These are phyloP conservation scores for Pulveroboletus sp. DNA, from an alignment of 768 basidiomycete genomes.

Conservation along the genomic window DNA sequence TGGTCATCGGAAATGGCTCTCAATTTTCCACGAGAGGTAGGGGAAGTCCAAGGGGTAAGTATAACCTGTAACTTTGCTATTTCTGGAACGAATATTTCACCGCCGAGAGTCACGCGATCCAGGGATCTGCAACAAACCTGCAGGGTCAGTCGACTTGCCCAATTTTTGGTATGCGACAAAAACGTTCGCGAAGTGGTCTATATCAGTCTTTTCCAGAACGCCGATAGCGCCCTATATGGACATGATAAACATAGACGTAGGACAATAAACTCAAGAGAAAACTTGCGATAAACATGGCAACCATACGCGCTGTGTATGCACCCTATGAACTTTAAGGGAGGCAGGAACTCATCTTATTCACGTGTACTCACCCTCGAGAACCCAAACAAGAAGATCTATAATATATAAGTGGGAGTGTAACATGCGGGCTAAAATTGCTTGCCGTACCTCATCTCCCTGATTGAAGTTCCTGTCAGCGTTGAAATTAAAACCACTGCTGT, in stretches of 20 bases:
- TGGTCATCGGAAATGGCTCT: slow-evolving; percentile 44
- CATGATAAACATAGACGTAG: background rate
- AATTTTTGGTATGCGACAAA: slow-evolving; percentile 59
- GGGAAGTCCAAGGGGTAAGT: slow-evolving; percentile 52
- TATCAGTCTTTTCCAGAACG: slow-evolving; percentile 59
- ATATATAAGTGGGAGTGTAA: slow-evolving; percentile 4
- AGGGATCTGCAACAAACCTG: slow-evolving; percentile 32
- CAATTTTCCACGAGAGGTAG: slow-evolving; percentile 46
- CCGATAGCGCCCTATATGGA: slow-evolving; percentile 58
- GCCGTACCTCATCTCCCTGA: slow-evolving; percentile 63
- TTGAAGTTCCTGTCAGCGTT: slow-evolving; percentile 51
- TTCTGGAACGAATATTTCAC: slow-evolving; percentile 25
- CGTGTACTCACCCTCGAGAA: slow-evolving; percentile 56
- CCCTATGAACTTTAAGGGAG: slow-evolving; percentile 39
- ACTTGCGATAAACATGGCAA: slow-evolving; percentile 49
- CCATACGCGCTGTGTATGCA: slow-evolving; percentile 73
- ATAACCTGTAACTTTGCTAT: slow-evolving; percentile 35
- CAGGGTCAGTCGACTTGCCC: slow-evolving; percentile 46
- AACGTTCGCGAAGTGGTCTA: slow-evolving; percentile 66
- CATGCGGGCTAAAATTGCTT: background rate
- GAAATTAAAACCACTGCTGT: background rate
- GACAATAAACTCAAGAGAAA: background rate
- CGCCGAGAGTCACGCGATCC: background rate
- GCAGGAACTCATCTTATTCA: background rate
- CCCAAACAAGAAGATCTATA: slow-evolving; percentile 70